Percentiles rank a stretch among this genome's conserved stretches.
phyloP scores from a whole-genome alignment of 225 moss, liverwort and hornwort genomes.

The Asterella californica region DNA sequence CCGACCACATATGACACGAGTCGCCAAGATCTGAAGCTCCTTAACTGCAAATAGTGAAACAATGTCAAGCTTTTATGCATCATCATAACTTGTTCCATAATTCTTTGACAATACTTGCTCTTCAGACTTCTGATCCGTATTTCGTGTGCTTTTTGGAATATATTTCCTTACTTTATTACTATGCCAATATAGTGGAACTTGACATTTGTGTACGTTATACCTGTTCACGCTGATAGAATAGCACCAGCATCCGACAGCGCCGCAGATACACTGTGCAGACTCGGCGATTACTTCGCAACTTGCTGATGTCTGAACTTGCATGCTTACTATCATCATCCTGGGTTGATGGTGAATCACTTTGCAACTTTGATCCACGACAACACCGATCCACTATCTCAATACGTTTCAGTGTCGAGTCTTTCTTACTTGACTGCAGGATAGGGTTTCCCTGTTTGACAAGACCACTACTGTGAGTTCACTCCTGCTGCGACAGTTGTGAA shows the following conservation, averaged over 20 bases:
- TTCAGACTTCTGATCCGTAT: not conserved
- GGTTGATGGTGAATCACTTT: not conserved
- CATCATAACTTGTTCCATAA: not conserved
- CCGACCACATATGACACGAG: not conserved
- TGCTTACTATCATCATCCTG: not conserved
- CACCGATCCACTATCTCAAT: not conserved
- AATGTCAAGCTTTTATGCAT: not conserved
- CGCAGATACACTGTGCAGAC: not conserved
- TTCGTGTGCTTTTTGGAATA: not conserved
- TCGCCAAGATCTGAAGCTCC: not conserved
- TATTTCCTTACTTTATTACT: not conserved
- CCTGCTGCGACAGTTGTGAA: too few species aligned
- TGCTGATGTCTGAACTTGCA: not conserved
- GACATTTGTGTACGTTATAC: not conserved
- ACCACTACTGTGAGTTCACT: too few species aligned
- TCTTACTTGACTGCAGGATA: too few species aligned
- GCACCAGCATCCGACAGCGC: not conserved
- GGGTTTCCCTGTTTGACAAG: too few species aligned
- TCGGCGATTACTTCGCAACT: not conserved
- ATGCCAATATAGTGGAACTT: not conserved
- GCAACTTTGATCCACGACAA: not conserved
- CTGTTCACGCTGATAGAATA: not conserved
- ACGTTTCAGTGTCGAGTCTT: too few species aligned
- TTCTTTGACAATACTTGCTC: not conserved
- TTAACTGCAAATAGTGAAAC: not conserved